A percentile compares a stretch with the other conserved stretches of the same genome.
phyloP scores from a whole-genome alignment of 1,139 yeast genomes.

The Spathaspora sp. region DNA sequence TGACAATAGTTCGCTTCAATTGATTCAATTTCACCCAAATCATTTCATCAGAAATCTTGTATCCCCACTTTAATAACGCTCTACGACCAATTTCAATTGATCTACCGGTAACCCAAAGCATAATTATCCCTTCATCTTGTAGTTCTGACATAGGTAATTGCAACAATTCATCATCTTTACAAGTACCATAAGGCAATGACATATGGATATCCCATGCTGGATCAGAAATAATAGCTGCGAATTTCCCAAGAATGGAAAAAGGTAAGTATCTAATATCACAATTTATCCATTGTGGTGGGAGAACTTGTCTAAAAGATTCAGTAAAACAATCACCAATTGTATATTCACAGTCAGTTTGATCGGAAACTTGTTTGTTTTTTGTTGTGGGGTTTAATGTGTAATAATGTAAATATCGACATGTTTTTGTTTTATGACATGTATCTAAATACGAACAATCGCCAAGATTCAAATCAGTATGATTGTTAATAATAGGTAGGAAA shows the following conservation, averaged over 20 bases:
- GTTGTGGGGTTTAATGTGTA: slow-evolving; percentile 53
- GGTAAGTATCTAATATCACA: slow-evolving; percentile 79
- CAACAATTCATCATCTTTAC: slow-evolving; percentile 70
- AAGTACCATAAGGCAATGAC: slow-evolving; percentile 76
- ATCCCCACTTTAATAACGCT: slow-evolving; percentile 82
- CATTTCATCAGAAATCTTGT: slow-evolving; percentile 70
- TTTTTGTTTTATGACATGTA: slow-evolving; percentile 83
- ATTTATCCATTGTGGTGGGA: slow-evolving; percentile 81
- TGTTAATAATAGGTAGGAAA: slow-evolving; percentile 57
- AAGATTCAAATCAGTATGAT: slow-evolving; percentile 58
- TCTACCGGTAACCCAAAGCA: slow-evolving; percentile 94
- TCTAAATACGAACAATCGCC: slow-evolving; percentile 95
- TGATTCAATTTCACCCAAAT: slow-evolving; percentile 93
- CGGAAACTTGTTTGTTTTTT: slow-evolving; percentile 21
- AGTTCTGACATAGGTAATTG: slow-evolving; percentile 63
- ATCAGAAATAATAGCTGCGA: slow-evolving; percentile 85
- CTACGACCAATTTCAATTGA: slow-evolving; percentile 85
- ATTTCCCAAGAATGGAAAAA: slow-evolving; percentile 70
- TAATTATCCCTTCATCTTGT: slow-evolving; percentile 79
- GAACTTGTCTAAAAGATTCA: slow-evolving; percentile 24
- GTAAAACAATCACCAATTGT: slow-evolving; percentile 57
- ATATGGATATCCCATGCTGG: slow-evolving; percentile 91
- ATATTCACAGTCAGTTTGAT: slow-evolving; percentile 34
- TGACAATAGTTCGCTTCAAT: slow-evolving; percentile 81
- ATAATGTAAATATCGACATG: slow-evolving; percentile 84